phyloP scores from a whole-genome alignment of 2,329 filamentous ascomycete species.

The Grosmannia huntii region DNA sequence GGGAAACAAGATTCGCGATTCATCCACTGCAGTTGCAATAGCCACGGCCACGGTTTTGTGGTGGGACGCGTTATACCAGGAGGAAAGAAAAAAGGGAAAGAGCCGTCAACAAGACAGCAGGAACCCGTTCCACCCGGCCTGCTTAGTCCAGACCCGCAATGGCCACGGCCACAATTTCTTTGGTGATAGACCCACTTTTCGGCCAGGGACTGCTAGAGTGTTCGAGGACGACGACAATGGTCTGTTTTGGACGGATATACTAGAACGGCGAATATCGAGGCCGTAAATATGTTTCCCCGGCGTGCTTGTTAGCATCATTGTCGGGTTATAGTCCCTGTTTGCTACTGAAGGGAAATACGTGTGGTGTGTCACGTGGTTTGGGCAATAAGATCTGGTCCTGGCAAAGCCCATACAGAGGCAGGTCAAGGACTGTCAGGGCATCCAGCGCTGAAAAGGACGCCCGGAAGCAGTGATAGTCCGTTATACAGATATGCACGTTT shows the following conservation, averaged over 20 bases:
- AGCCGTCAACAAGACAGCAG: constrained; percentile 5
- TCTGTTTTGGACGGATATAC: background rate
- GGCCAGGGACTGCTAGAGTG: background rate
- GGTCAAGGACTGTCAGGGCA: background rate
- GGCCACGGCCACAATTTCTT: background rate
- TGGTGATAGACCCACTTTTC: background rate
- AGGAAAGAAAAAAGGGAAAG: constrained; percentile 4
- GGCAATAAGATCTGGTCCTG: background rate
- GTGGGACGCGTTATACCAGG: constrained; percentile 5
- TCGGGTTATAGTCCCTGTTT: background rate
- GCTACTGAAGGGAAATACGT: background rate
- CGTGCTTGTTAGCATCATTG: background rate
- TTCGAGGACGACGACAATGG: background rate
- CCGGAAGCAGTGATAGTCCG: background rate
- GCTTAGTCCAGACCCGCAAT: constrained; percentile 2
- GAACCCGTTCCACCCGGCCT: constrained; percentile 3
- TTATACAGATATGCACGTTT: too few species aligned
- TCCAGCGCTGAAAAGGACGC: background rate
- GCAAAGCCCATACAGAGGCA: background rate
- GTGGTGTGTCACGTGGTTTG: background rate
- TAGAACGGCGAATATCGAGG: background rate
- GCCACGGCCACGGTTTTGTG: constrained; percentile 2
- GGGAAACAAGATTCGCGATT: background rate
- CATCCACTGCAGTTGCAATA: background rate
- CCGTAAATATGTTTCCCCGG: too few species aligned